Percentiles rank a stretch among this genome's conserved stretches.
Evolutionary conservation across 805 yeast species (phyloP).

Genomic region (Ogataea nonfermentans): DNA sequence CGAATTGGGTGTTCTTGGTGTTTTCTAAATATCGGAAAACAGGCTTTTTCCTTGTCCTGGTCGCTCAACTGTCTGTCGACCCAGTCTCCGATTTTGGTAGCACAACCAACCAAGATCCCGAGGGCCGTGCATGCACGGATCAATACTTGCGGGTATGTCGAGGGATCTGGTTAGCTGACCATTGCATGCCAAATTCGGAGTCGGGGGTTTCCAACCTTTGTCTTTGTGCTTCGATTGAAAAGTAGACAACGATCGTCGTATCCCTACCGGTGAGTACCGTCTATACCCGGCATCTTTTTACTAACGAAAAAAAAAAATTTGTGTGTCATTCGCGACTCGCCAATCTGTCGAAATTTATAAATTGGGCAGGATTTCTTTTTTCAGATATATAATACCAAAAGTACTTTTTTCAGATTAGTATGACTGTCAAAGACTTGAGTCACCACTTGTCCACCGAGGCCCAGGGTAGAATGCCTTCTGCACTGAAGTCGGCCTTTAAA

Average conservation of each 20-base stretch:
- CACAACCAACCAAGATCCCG: constrained; percentile 11
- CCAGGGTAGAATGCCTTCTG: constrained; percentile 69
- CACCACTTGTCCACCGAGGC: constrained; percentile 80
- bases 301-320: constrained; percentile 1
- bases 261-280: constrained; percentile 13
- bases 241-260: constrained; percentile 10
- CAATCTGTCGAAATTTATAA: neutral
- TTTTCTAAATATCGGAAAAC: constrained; percentile 4
- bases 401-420: neutral
- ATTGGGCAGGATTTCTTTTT: constrained; percentile 3
- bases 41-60: constrained; percentile 15
- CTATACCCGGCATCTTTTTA: constrained; percentile 1
- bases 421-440: constrained; percentile 63
- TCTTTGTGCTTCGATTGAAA: neutral
- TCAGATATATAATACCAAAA: neutral
- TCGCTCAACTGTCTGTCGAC: neutral
- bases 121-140: constrained; percentile 15
- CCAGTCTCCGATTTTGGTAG: neutral
- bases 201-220: neutral
- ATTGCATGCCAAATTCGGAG: neutral
- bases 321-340: neutral
- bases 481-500: constrained; percentile 80
- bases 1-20: neutral
- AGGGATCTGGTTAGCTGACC: neutral
- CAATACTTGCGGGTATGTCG: constrained; percentile 22